phyloP scores from a whole-genome alignment of 2,329 filamentous ascomycete species.

The Cladosporium sp. region DNA sequence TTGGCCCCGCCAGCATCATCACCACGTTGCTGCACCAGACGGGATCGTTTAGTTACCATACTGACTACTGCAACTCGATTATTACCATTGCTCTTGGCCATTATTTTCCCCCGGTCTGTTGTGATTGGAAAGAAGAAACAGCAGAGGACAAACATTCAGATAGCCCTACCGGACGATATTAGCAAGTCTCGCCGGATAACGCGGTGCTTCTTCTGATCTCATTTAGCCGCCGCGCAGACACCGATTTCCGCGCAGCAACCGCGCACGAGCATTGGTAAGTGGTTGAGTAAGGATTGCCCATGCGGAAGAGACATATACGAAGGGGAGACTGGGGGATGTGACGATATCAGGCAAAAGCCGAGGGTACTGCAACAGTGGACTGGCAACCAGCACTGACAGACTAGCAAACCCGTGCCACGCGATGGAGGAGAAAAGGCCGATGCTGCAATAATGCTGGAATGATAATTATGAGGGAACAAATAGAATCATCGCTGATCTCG shows the following conservation, averaged over 20 bases:
- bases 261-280: background rate
- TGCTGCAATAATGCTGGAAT: no score
- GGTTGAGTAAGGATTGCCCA: background rate
- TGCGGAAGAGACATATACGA: no score
- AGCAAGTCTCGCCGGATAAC: no score
- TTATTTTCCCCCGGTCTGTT: no score
- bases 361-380: background rate
- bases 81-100: no score
- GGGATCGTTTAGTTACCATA: background rate
- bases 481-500: slow-evolving; percentile 1
- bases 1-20: background rate
- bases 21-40: slow-evolving; percentile 7
- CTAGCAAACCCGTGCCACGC: background rate
- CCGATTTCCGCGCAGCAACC: slow-evolving; percentile 2
- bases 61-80: background rate
- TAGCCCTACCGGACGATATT: background rate
- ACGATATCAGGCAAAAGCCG: slow-evolving; percentile 12
- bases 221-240: slow-evolving; percentile 13
- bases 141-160: background rate
- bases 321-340: no score
- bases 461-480: no score
- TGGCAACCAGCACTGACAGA: background rate
- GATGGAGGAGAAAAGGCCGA: slow-evolving; percentile 2
- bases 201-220: background rate
- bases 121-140: background rate